phyloP scores from a whole-genome alignment of 768 basidiomycete genomes.

The Paxillus involutus region DNA sequence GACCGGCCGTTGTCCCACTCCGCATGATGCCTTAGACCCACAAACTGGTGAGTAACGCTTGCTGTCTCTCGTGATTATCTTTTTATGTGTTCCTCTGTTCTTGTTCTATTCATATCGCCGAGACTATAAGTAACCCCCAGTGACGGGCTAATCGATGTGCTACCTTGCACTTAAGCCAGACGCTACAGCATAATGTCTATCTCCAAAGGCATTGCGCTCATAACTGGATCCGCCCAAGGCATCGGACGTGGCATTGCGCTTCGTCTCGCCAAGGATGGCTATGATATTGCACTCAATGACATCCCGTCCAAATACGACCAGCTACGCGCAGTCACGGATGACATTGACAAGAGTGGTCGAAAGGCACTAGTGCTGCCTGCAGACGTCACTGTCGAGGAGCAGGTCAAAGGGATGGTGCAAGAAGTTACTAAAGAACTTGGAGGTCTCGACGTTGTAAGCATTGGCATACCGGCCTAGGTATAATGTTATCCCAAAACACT shows the following conservation, averaged over 20 bases:
- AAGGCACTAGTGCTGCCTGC: constrained; percentile 13
- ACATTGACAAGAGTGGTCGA: constrained; percentile 20
- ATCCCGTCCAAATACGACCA: constrained; percentile 14
- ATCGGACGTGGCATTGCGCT: constrained; percentile 24
- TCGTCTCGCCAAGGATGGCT: constrained; percentile 21
- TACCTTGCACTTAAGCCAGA: not conserved
- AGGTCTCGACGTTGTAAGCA: constrained; percentile 1
- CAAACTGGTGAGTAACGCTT: no score
- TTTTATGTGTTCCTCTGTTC: no score
- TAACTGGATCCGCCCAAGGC: constrained; percentile 32
- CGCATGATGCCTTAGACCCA: no score
- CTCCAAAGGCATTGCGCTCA: constrained; percentile 28
- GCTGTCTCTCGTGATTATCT: no score
- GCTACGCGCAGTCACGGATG: constrained; percentile 11
- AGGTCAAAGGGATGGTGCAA: constrained; percentile 22
- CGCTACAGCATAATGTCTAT: not conserved
- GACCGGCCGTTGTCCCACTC: no score
- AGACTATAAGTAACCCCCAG: no score
- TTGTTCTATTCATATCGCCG: no score
- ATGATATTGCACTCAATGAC: constrained; percentile 31
- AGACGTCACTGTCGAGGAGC: constrained; percentile 21
- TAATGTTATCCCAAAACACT: not conserved
- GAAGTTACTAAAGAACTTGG: constrained; percentile 17
- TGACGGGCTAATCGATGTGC: no score
- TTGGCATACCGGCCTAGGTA: not conserved